phyloP scores from a whole-genome alignment of 345 rosid genomes.

The Xanthoceras sorbifolium region DNA sequence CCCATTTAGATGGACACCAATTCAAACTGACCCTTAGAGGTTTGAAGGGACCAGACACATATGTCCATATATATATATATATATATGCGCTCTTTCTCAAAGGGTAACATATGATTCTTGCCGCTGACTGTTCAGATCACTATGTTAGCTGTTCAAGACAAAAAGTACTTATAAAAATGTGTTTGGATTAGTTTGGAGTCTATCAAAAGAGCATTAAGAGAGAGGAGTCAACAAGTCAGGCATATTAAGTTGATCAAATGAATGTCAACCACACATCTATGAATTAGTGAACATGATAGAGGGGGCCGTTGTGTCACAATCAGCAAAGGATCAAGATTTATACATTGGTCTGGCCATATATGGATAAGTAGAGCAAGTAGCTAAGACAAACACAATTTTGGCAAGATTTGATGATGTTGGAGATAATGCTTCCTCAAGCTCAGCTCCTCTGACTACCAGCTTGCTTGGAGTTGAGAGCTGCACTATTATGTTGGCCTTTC shows the following conservation, averaged over 20 bases:
- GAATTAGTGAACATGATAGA: background rate
- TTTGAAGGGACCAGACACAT: constrained; percentile 17
- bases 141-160: background rate
- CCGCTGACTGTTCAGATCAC: constrained; percentile 6
- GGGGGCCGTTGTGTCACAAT: no score
- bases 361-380: no score
- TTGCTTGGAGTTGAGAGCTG: no score
- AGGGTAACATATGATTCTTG: constrained; percentile 8
- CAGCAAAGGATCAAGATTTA: no score
- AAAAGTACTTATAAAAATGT: background rate
- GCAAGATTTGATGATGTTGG: no score
- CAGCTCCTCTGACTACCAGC: no score
- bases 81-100: background rate
- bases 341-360: background rate
- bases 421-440: no score
- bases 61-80: background rate
- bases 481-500: no score
- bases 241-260: background rate
- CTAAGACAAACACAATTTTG: no score
- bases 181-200: background rate
- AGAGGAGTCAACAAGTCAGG: background rate
- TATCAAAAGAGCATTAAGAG: background rate
- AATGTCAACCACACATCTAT: background rate
- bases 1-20: background rate
- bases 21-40: constrained; percentile 9